A percentile compares a stretch with the other conserved stretches of the same genome.
Conservation (phyloP, 345 rosid species). For the Populus alba region DNA sequence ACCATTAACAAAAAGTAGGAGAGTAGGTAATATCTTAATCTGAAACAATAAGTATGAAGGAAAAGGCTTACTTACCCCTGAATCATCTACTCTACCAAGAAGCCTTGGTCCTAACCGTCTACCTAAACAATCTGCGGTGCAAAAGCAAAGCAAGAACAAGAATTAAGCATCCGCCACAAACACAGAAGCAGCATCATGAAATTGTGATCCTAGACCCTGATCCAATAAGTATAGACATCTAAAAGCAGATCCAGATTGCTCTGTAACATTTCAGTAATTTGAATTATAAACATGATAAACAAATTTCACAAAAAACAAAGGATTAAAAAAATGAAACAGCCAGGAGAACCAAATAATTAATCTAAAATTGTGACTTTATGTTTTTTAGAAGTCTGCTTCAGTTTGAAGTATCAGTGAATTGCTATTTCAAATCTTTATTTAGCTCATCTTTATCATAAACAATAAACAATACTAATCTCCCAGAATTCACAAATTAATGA, state of each 20-base stretch:
- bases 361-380: not conserved
- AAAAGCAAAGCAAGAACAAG: constrained; percentile 16
- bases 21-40: not conserved
- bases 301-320: not conserved
- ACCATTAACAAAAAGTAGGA: constrained; percentile 11
- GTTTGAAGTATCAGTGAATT: no score
- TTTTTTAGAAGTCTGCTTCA: not conserved
- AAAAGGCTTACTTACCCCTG: constrained; percentile 59
- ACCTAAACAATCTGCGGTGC: constrained; percentile 88
- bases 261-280: not conserved
- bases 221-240: not conserved
- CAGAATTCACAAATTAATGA: not conserved
- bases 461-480: not conserved
- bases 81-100: constrained; percentile 87
- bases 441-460: not conserved
- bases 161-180: constrained; percentile 19
- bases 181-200: constrained; percentile 8
- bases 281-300: not conserved
- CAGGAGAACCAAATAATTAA: not conserved
- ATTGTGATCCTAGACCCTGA: not conserved
- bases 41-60: not conserved
- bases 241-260: not conserved
- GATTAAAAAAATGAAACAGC: not conserved
- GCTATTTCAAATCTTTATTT: not conserved
- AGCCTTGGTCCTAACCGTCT: constrained; percentile 95